A percentile compares a stretch with the other conserved stretches of the same genome.
These are phyloP conservation scores for Lignosus rhinocerotis DNA, from an alignment of 1,284 basidiomycete genomes.

Conservation along the genomic window DNA sequence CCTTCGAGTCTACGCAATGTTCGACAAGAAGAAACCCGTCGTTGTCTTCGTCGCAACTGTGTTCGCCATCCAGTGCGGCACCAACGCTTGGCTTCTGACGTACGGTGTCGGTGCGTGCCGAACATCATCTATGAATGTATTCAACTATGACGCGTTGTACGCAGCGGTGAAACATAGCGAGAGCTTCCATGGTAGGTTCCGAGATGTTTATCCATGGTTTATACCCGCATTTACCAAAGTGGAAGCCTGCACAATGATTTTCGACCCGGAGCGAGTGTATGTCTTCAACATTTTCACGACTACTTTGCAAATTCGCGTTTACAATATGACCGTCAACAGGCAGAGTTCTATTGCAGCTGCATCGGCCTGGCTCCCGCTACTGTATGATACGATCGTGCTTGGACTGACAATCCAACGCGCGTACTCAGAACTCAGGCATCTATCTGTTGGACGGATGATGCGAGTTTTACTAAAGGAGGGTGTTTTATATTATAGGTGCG, in stretches of 20 bases:
- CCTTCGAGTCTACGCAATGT: slow-evolving; percentile 50
- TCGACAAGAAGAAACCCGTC: slow-evolving; percentile 37
- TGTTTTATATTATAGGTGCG: slow-evolving; percentile 53
- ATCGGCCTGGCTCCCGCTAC: slow-evolving; percentile 55
- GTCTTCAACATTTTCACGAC: slow-evolving; percentile 25
- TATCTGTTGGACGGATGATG: slow-evolving; percentile 43
- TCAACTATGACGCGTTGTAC: background rate
- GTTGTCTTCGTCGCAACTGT: slow-evolving; percentile 39
- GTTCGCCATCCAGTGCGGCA: slow-evolving; percentile 41
- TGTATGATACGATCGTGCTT: slow-evolving; percentile 57
- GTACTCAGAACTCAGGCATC: slow-evolving; percentile 39
- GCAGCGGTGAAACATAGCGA: slow-evolving; percentile 15
- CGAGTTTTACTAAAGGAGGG: slow-evolving; percentile 54
- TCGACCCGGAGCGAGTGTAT: slow-evolving; percentile 36
- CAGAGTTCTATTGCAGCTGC: slow-evolving; percentile 39
- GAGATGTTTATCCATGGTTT: background rate
- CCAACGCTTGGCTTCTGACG: slow-evolving; percentile 51
- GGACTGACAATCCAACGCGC: slow-evolving; percentile 48
- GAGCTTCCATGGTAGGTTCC: slow-evolving; percentile 14
- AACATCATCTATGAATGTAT: background rate
- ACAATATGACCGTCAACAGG: background rate
- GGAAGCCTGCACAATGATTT: slow-evolving; percentile 58
- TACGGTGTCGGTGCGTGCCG: slow-evolving; percentile 20
- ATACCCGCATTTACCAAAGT: background rate
- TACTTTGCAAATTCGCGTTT: background rate